Conservation (phyloP, 148 eudicot genomes). For the Heliamphora exappendiculata region DNA sequence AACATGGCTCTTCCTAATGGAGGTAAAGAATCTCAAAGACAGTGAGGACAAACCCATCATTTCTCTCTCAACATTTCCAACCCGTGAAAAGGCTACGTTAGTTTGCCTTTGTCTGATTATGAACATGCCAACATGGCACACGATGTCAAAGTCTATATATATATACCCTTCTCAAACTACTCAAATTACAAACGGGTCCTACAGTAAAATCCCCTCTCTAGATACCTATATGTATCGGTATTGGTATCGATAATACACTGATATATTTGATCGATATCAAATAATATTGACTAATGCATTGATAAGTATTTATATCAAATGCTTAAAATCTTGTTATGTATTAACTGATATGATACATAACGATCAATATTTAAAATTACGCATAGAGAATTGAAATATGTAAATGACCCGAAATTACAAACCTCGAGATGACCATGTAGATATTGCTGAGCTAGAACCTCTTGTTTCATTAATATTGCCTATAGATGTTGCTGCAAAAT, state of each 20-base stretch:
- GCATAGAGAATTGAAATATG: neutral
- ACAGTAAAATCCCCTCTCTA: neutral
- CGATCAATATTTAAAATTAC: no score
- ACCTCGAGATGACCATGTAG: conserved; percentile 75
- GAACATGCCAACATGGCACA: conserved; percentile 5
- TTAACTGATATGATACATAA: no score
- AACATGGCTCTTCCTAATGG: conserved; percentile 13
- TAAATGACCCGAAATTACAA: neutral
- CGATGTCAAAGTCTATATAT: neutral
- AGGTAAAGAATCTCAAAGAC: conserved; percentile 32
- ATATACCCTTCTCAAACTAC: neutral
- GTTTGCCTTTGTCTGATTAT: conserved; percentile 11
- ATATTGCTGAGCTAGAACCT: conserved; percentile 35
- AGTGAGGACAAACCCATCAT: conserved; percentile 1
- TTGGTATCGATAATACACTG: no score
- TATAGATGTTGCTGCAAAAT: conserved; percentile 44
- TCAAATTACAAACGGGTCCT: neutral
- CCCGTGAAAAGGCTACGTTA: conserved; percentile 4
- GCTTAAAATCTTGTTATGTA: no score
- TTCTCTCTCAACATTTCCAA: neutral
- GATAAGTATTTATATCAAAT: no score
- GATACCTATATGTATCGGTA: no score
- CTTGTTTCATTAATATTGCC: conserved; percentile 25
- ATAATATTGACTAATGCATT: no score
- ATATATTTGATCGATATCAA: no score